Evolutionary conservation across 2,329 filamentous ascomycete species (phyloP).

Genomic region (Tricladium varicosporioides): DNA sequence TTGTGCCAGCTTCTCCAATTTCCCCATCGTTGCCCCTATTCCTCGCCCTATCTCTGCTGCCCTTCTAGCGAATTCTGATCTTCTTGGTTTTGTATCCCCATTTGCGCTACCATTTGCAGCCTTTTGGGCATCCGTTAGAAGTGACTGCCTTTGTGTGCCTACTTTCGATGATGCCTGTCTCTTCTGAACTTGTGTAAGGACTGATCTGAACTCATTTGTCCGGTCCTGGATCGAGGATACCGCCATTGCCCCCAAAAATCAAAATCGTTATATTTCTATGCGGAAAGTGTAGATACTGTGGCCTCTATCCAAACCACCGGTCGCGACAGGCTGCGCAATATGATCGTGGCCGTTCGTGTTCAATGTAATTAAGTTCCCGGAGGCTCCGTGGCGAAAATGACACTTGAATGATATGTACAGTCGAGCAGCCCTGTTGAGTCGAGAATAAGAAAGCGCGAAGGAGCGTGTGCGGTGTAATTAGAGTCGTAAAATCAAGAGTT

Average conservation of each 20-base stretch:
- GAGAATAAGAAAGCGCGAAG: conserved; percentile 6
- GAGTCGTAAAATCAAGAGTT: conserved; percentile 1
- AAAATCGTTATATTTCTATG: too few relatives aligned
- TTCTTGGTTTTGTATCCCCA: conserved; percentile 47
- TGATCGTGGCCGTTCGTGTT: neutral
- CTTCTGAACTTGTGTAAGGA: conserved; percentile 81
- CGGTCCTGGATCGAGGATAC: conserved; percentile 88
- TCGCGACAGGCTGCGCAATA: neutral
- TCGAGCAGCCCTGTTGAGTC: neutral
- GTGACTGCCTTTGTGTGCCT: conserved; percentile 74
- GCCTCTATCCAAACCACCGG: neutral
- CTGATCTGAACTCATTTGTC: conserved; percentile 91
- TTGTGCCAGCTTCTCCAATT: conserved; percentile 89
- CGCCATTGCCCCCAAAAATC: too few relatives aligned
- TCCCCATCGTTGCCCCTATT: conserved; percentile 90
- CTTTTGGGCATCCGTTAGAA: conserved; percentile 74
- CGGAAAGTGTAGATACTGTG: too few relatives aligned
- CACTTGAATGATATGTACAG: conserved; percentile 7
- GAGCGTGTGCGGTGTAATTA: conserved; percentile 24
- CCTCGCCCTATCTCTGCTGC: conserved; percentile 90
- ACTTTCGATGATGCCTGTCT: conserved; percentile 74
- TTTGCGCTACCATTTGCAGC: conserved; percentile 52
- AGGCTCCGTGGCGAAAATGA: conserved; percentile 6
- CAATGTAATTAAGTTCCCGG: conserved; percentile 2
- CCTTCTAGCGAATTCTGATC: conserved; percentile 89